Evolutionary conservation across 2,329 filamentous ascomycete species (phyloP), one percentile per base, ranked within the genome.

Genomic region (Diplodia mutila): DNA sequence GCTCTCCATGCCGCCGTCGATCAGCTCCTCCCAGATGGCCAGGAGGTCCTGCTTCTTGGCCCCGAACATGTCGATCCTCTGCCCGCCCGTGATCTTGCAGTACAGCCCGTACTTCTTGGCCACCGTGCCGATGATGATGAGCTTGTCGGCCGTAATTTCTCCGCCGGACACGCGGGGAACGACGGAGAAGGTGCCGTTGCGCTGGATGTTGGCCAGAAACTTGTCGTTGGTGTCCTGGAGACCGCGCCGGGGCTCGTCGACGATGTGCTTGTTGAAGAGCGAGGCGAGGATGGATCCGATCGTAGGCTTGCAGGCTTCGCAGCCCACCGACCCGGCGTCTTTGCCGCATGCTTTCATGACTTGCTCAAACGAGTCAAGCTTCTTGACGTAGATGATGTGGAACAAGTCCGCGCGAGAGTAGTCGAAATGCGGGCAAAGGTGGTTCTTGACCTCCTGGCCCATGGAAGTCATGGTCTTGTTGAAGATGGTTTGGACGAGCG

Each of bases 21-120:
- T 87, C 3, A 97, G 84, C 72, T 89, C 87, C 52, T 86, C 86
- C 93, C 93, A 97, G 73, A 97, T 97, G 16, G 85, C 85, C 2
- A 91, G 84, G 21, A 97, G 84, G 76, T 97, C 92, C 71, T 95
- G 91, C 80, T 96, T 97, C 79, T 89, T 89, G 0, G 93, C 93
- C 49, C 93, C 93, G 74, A 97, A 97, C 89, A 97, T 87, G 78
- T 97, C 93, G 75, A 97, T 97, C 67, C 93, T 88, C 79, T 97
- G 93, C 1, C 91, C 93, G 66, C 93, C 93, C 0, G 93, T 97
- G 75, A 97, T 96, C 80, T 97, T 97, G 75, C 90, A 93, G 80
- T 97, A 97, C 7, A 97, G 82, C 42, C 86, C 85, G 75, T 92
- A 97, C 76, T 94, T 90, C 81, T 91, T 91, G 0, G 93, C 93